Evolutionary conservation across 495 filamentous ascomycete genomes (phyloP).

Genomic region (Penicillium macrosclerotiorum): DNA sequence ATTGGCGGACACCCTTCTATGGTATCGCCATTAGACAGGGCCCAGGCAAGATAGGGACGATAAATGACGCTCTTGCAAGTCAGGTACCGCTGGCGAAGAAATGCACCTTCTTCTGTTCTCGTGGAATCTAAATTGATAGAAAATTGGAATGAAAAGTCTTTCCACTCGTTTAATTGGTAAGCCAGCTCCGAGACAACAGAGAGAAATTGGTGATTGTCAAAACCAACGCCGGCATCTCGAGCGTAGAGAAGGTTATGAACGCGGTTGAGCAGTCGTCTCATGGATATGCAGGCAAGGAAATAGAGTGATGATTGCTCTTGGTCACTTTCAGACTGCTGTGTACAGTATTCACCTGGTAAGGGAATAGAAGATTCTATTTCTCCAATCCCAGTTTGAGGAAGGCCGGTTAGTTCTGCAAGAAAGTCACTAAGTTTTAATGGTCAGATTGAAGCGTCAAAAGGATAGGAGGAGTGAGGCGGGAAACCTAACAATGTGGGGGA

Average conservation of each 20-base stretch:
- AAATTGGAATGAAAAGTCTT: slow-evolving; percentile 37
- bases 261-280: slow-evolving; percentile 36
- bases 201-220: slow-evolving; percentile 37
- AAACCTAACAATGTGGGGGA: neutral
- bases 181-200: slow-evolving; percentile 40
- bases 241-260: slow-evolving; percentile 32
- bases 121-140: slow-evolving; percentile 20
- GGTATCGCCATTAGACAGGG: slow-evolving; percentile 31
- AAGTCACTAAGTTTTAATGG: slow-evolving; percentile 10
- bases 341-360: slow-evolving; percentile 31
- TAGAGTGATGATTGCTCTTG: slow-evolving; percentile 29
- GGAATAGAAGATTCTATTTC: slow-evolving; percentile 43
- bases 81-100: slow-evolving; percentile 45
- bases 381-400: slow-evolving; percentile 43
- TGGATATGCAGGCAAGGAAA: slow-evolving; percentile 36
- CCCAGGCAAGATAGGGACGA: slow-evolving; percentile 42
- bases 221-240: slow-evolving; percentile 21
- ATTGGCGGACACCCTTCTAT: slow-evolving; percentile 12
- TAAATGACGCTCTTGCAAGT: slow-evolving; percentile 48
- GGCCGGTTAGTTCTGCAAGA: slow-evolving; percentile 35
- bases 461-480: neutral
- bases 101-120: slow-evolving; percentile 32
- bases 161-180: slow-evolving; percentile 45
- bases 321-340: slow-evolving; percentile 14
- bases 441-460: neutral